Evolutionary conservation across 2,329 filamentous ascomycete species (phyloP), one percentile per base, ranked within the genome.

Genomic region (Claviceps citrina): DNA sequence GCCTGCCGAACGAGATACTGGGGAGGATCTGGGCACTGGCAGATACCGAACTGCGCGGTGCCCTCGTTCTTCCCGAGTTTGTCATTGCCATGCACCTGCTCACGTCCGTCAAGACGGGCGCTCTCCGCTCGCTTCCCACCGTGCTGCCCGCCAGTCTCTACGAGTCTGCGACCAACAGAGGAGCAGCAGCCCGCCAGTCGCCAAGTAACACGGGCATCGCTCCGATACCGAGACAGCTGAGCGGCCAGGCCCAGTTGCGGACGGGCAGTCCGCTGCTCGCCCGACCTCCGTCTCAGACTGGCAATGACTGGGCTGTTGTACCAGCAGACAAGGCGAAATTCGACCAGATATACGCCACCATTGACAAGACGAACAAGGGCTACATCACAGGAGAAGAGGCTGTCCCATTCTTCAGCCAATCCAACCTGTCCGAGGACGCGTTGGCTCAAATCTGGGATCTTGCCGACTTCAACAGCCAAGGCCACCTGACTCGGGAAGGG

Each of bases 31-130:
- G 91, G 91, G 86, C 83, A 51, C 71, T 98, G 45, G 82, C 87
- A 18, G 91, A 98, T 57, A 91, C 85, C 0, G 87, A 95, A 60
- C 86, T 94, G 62, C 78, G 87, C 39, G 91, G 91, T 38, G 78
- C 81, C 25, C 70, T 98, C 27, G 82, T 87, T 43, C 71, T 79
- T 51, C 89, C 86, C 12, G 91, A 96, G 53, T 98, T 98, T 57
- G 83, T 94, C 55, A 93, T 98, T 54, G 91, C 91, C 34, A 98
- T 98, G 91, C 91, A 98, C 59, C 68, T 98, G 44, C 70, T 98
- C 46, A 89, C 85, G 12, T 94, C 86, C 10, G 85, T 84, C 63
- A 94, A 93, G 67, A 81, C 78, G 10, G 83, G 86, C 18, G 70
- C 78, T 24, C 71, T 98, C 58, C 78, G 84, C 47, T 77, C 73